These are phyloP conservation scores for Plasmodium billcollinsi DNA, from an alignment of 169 alveolate species.

Conservation along the genomic window DNA sequence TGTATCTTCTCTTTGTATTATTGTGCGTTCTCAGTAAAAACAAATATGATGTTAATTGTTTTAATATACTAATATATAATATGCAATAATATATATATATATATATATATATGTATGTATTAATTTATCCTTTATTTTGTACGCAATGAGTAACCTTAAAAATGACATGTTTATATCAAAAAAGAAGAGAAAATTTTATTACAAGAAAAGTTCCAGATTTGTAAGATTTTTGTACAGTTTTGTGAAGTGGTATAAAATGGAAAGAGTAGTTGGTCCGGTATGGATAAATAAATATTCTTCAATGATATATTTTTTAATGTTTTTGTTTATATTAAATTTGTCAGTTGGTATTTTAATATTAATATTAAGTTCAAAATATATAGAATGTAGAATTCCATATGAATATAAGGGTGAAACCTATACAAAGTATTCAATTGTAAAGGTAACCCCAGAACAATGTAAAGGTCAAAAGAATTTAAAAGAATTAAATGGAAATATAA, in stretches of 20 bases:
- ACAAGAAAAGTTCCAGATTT: slow-evolving; percentile 35
- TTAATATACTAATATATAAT: too few species aligned
- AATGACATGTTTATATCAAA: background rate
- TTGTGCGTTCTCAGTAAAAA: too few species aligned
- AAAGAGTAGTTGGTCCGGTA: slow-evolving; percentile 47
- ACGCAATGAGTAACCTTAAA: background rate
- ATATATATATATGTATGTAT: background rate
- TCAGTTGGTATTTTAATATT: slow-evolving; percentile 21
- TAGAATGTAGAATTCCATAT: slow-evolving; percentile 69
- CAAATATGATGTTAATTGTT: too few species aligned
- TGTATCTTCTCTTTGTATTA: too few species aligned
- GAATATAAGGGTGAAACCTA: slow-evolving; percentile 53
- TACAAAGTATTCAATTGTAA: slow-evolving; percentile 65
- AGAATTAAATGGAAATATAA: slow-evolving; percentile 52
- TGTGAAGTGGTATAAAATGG: slow-evolving; percentile 73
- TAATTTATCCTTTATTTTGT: too few species aligned
- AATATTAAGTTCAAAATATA: slow-evolving; percentile 39
- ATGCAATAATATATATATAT: background rate
- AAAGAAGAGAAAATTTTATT: slow-evolving; percentile 19
- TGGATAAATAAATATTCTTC: slow-evolving; percentile 46
- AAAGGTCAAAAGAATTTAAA: slow-evolving; percentile 32
- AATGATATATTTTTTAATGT: slow-evolving; percentile 30
- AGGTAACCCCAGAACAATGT: slow-evolving; percentile 69
- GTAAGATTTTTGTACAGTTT: slow-evolving; percentile 23
- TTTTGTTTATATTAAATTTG: slow-evolving; percentile 38